Percentiles rank a stretch among this genome's conserved stretches.
Conservation (phyloP, 257 asterid genomes). For the Nicotiana obtusifolia region DNA sequence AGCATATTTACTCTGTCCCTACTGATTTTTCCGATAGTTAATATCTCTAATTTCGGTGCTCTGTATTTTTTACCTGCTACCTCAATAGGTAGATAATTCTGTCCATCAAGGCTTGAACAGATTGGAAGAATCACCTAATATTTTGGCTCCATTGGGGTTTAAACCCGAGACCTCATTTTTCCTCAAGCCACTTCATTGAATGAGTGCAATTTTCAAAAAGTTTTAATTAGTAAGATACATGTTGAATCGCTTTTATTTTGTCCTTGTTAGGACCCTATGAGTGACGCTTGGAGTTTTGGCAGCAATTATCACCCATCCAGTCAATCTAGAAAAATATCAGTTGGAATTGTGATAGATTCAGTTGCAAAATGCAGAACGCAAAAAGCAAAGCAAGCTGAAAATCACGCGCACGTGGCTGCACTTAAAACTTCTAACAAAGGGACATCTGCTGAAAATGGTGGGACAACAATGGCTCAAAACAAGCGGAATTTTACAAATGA, state of each 20-base stretch:
- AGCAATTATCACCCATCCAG: constrained; percentile 44
- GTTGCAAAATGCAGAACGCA: constrained; percentile 31
- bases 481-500: constrained; percentile 28
- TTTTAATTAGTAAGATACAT: background rate
- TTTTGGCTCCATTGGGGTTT: too few relatives aligned
- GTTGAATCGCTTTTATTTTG: constrained; percentile 17
- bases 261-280: constrained; percentile 40
- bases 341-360: constrained; percentile 64
- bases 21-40: background rate
- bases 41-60: background rate
- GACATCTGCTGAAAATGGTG: constrained; percentile 20
- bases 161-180: too few relatives aligned
- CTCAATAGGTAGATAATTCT: too few relatives aligned
- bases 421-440: constrained; percentile 25
- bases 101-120: too few relatives aligned
- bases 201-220: too few relatives aligned
- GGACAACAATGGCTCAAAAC: background rate
- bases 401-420: constrained; percentile 26
- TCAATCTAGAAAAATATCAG: constrained; percentile 77
- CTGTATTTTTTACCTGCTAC: background rate
- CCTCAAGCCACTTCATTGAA: too few relatives aligned
- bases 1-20: background rate
- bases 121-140: too few relatives aligned
- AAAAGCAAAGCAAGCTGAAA: constrained; percentile 23
- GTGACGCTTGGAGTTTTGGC: constrained; percentile 43